Base-by-base conservation (phyloP, 1,139 yeast species). In the Zygoascus sp. region DNA sequence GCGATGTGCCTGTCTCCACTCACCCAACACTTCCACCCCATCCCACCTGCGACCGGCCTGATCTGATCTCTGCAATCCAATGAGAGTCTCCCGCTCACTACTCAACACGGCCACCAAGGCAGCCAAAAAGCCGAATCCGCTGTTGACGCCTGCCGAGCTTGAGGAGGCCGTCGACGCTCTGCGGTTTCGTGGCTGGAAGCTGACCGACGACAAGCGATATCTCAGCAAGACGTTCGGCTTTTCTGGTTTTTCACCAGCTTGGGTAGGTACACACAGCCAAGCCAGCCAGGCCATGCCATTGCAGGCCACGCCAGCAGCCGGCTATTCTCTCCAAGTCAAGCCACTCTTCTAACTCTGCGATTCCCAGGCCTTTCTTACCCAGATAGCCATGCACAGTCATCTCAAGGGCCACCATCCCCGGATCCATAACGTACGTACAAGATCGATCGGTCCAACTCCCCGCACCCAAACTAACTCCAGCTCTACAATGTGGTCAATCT, bases 361-460 rank as follows among this genome's bases (percentile, higher is more conserved):
- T n/a, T n/a, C n/a, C n/a, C 58, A 62, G 68, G 71, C 73, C 5
- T 84, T 84, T 58, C 66, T 87, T 21, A 81, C 78, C 23, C 73
- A 74, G 47, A 76, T 85, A 1, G 79, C 89, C 1, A 66, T 77
- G 65, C 67, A 79, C 40, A 75, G 88, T 1, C 85, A 83, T 58
- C 57, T 68, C 1, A 65, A 70, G 58, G 82, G 80, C 22, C 95
- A 87, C 58, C 96, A 87, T 60, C 95, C 95, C 4, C 44, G 46
- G 10, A 59, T 59, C 17, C 54, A 50, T 38, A 59, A 55, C 34
- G 56, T 56, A 46, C 42, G 59, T 51, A 5, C 8, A 11, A 15
- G 17, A 13, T 13, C 3, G 7, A 3, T 30, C 2, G 3, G 34
- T 5, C 9, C 15, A 2, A 9, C 15, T 38, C 8, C 22, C 28